phyloP scores from a whole-genome alignment of 2,329 filamentous ascomycete genomes.

The Chaetomiaceae sp. region DNA sequence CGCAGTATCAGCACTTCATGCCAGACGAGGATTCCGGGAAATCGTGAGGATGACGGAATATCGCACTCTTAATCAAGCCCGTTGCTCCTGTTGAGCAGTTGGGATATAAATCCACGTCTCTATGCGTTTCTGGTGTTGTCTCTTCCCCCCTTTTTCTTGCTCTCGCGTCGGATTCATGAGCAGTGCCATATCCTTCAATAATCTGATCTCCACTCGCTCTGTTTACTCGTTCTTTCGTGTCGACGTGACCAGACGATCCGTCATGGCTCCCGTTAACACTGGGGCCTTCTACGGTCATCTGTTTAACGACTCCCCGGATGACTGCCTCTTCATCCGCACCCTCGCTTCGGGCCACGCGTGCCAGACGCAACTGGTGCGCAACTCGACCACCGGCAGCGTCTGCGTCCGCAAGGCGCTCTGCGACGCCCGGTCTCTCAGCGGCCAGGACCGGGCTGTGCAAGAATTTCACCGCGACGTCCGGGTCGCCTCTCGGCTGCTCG shows the following conservation, averaged over 20 bases:
- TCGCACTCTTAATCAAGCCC: no score
- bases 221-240: no score
- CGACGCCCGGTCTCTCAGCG: neutral
- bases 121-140: no score
- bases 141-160: neutral
- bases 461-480: slow-evolving; percentile 4
- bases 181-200: no score
- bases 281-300: neutral
- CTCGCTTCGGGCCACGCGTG: neutral
- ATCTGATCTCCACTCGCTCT: no score
- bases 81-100: no score
- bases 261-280: neutral
- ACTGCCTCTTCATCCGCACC: slow-evolving; percentile 1
- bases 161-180: neutral
- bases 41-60: no score
- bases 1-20: no score
- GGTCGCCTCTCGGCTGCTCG: neutral
- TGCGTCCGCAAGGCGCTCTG: slow-evolving; percentile 7
- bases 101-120: no score
- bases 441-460: neutral
- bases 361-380: slow-evolving; percentile 3
- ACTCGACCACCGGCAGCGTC: neutral
- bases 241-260: no score
- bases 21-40: no score
- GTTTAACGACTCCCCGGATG: slow-evolving; percentile 5